Base-by-base conservation (phyloP, 140 eudicot genomes). In the Oenanthe javanica region DNA sequence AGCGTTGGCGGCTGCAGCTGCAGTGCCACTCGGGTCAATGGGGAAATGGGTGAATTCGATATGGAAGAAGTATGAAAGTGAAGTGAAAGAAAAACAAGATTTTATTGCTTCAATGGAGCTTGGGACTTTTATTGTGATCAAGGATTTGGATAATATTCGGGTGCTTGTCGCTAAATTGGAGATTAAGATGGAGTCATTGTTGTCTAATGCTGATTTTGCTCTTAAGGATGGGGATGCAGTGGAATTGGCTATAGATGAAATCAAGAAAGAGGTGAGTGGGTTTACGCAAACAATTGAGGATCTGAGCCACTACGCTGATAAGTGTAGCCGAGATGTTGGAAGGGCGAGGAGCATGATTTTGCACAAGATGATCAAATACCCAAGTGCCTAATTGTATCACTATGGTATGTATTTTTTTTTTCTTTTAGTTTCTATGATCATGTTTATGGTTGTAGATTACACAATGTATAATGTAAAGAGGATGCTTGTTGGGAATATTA, bases 41-140 rank as follows among this genome's bases (percentile, higher is more conserved):
- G 99, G 99, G 88, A 89, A 81, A 66, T 95, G 99, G 97, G 59
- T 90, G 4, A 92, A 94, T 69, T 87, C 97, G 5, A 54, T 94
- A 27, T 92, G 97, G 97, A 89, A 82, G 82, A 94, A 90, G 73
- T 90, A 80, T 14, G 98, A 94, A 75, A 86, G 51, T 7, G 96
- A 92, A 49, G 40, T 89, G 79, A 94, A 72, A 77, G 90, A 84
- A 75, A 90, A 94, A 48, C 79, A 86, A 84, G 97, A 83, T 81
- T 77, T 92, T 71, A 79, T 94, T n/a, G 79, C 69, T 76, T 52
- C 89, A 4, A 92, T 94, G 94, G 87, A 90, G 49, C 71, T 90
- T 71, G 97, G 96, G 84, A 94, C 79, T 52, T 87, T 47, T 50
- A 81, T 94, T 64, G 89, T 87, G 61, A 83, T 92, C 3, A 92